Evolutionary conservation across 2,329 filamentous ascomycete species (phyloP).

Genomic region (Diaporthe sp.): DNA sequence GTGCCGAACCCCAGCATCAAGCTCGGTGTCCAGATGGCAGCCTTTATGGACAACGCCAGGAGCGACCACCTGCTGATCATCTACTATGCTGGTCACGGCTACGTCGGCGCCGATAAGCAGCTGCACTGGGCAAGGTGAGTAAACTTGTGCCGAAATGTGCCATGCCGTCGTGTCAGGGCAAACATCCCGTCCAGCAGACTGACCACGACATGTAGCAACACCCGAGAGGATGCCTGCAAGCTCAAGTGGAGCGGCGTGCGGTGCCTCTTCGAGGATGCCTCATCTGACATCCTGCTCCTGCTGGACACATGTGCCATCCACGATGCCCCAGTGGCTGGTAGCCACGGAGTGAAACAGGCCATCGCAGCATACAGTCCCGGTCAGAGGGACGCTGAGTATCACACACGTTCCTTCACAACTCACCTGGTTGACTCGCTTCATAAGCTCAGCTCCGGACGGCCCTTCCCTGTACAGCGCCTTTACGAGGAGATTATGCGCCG

Average conservation of each 20-base stretch:
- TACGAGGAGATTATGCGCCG: slow-evolving; percentile 68
- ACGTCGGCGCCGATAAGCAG: slow-evolving; percentile 70
- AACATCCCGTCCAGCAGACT: slow-evolving; percentile 40
- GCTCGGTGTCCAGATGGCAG: slow-evolving; percentile 71
- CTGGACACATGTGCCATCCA: slow-evolving; percentile 73
- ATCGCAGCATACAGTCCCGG: slow-evolving; percentile 73
- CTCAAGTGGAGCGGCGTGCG: slow-evolving; percentile 75
- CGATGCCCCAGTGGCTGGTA: slow-evolving; percentile 64
- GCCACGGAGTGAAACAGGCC: slow-evolving; percentile 71
- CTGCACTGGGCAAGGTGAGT: slow-evolving; percentile 78
- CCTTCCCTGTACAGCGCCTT: slow-evolving; percentile 69
- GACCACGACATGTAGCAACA: slow-evolving; percentile 60
- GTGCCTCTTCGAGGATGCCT: slow-evolving; percentile 73
- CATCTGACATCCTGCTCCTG: slow-evolving; percentile 73
- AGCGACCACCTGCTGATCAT: slow-evolving; percentile 74
- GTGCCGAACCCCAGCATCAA: slow-evolving; percentile 72
- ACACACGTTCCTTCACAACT: slow-evolving; percentile 71
- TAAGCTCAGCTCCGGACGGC: slow-evolving; percentile 65
- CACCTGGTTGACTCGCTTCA: slow-evolving; percentile 68
- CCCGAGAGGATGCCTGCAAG: slow-evolving; percentile 70
- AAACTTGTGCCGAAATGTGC: not conserved
- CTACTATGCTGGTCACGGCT: slow-evolving; percentile 75
- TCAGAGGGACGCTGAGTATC: slow-evolving; percentile 59
- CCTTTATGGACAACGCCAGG: slow-evolving; percentile 70
- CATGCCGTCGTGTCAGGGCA: not conserved